Percentiles rank a stretch among this genome's conserved stretches.
Conservation (phyloP, 495 filamentous ascomycete genomes). For the Chaetomium fimeti region DNA sequence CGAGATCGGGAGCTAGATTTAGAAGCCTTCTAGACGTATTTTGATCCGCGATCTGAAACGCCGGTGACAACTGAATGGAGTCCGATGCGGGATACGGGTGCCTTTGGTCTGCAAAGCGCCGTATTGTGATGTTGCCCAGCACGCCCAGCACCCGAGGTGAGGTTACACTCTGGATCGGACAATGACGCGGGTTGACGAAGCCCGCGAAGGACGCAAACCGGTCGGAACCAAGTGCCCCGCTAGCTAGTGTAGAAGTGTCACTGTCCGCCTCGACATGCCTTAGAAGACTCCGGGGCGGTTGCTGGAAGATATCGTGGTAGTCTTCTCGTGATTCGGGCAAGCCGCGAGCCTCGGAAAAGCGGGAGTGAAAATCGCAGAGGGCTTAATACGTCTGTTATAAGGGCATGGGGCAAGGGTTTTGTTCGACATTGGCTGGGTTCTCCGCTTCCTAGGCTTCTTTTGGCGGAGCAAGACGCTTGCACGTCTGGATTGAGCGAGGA, state of each 20-base stretch:
- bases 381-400: slow-evolving; percentile 31
- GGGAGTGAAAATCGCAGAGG: not conserved
- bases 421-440: slow-evolving; percentile 22
- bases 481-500: slow-evolving; percentile 22
- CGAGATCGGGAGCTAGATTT: slow-evolving; percentile 1
- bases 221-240: not conserved
- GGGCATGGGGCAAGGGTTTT: slow-evolving; percentile 13
- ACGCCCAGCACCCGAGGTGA: not conserved
- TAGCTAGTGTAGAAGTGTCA: not conserved
- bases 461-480: slow-evolving; percentile 16
- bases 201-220: not conserved
- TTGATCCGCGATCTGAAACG: slow-evolving; percentile 32
- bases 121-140: not conserved
- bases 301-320: slow-evolving; percentile 13
- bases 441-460: slow-evolving; percentile 26
- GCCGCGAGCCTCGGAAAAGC: slow-evolving; percentile 15
- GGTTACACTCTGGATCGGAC: not conserved
- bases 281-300: not conserved
- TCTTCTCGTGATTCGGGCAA: slow-evolving; percentile 26
- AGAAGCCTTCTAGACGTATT: slow-evolving; percentile 32
- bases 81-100: slow-evolving; percentile 20
- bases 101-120: not conserved
- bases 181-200: slow-evolving; percentile 5
- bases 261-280: not conserved
- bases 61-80: slow-evolving; percentile 12